These are phyloP conservation scores for Bruguiera gymnorhiza DNA, from an alignment of 345 rosid species.

Conservation along the genomic window DNA sequence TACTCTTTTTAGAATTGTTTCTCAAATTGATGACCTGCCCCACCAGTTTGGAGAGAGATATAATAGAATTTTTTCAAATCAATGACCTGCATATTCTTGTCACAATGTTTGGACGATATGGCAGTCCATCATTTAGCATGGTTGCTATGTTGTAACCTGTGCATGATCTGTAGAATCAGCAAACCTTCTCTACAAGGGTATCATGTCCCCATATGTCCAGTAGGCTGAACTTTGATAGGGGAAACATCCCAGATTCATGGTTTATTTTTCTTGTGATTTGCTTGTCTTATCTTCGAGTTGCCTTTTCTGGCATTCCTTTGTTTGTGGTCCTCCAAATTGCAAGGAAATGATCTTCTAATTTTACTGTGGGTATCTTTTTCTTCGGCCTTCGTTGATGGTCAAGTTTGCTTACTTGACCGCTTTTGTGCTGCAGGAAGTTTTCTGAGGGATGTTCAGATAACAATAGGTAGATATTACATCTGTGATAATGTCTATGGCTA, in stretches of 20 bases:
- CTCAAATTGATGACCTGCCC: too few relatives aligned
- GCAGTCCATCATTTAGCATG: not conserved
- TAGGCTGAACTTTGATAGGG: not conserved
- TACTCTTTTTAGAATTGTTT: too few relatives aligned
- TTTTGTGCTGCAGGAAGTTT: conserved; percentile 88
- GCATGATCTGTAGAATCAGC: not conserved
- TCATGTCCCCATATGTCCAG: not conserved
- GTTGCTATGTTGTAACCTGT: not conserved
- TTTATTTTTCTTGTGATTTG: conserved; percentile 3
- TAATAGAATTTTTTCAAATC: too few relatives aligned
- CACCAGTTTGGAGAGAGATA: too few relatives aligned
- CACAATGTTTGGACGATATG: not conserved
- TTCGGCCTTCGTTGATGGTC: conserved; percentile 16
- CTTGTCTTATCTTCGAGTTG: conserved; percentile 6
- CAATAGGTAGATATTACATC: conserved; percentile 70
- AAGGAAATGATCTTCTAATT: conserved; percentile 10
- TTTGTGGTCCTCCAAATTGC: not conserved
- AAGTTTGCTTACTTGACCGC: conserved; percentile 52
- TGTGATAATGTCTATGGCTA: conserved; percentile 23
- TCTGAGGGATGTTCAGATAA: conserved; percentile 81
- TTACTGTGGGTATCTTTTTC: not conserved
- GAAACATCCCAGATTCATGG: not conserved
- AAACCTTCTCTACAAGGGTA: too few relatives aligned
- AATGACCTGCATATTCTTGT: too few relatives aligned
- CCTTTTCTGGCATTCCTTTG: not conserved